These are phyloP conservation scores for Yarrowia bubula DNA, from an alignment of 805 yeast species.

Conservation along the genomic window DNA sequence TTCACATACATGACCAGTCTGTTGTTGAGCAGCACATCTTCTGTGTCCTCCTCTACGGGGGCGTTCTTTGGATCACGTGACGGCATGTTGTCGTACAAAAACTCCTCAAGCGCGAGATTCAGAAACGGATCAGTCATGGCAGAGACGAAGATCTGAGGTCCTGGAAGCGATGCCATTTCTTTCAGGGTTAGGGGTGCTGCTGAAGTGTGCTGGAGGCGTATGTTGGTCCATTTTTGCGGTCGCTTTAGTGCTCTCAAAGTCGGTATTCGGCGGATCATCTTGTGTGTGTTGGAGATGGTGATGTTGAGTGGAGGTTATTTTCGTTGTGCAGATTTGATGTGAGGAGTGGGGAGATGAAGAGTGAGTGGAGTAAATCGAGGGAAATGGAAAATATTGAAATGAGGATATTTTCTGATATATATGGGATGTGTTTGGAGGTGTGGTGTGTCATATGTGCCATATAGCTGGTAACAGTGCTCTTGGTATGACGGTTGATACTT, in stretches of 20 bases:
- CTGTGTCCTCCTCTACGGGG: not conserved
- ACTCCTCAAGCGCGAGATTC: constrained; percentile 81
- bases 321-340: constrained; percentile 2
- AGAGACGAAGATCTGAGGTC: constrained; percentile 59
- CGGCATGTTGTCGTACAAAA: constrained; percentile 66
- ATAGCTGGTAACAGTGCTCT: no score
- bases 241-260: not conserved
- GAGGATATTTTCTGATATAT: no score
- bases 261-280: constrained; percentile 13
- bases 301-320: constrained; percentile 22
- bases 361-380: not conserved
- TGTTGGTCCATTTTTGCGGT: not conserved
- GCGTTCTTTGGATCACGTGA: constrained; percentile 27
- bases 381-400: not conserved
- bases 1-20: constrained; percentile 74
- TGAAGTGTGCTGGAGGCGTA: not conserved
- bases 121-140: constrained; percentile 61
- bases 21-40: constrained; percentile 38
- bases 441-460: no score
- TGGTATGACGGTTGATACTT: no score
- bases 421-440: no score
- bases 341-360: not conserved
- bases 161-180: not conserved
- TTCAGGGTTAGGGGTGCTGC: not conserved
- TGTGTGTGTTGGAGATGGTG: not conserved